These are phyloP conservation scores for Fistulinella staudtii DNA, from an alignment of 1,284 basidiomycete genomes.

Conservation along the genomic window DNA sequence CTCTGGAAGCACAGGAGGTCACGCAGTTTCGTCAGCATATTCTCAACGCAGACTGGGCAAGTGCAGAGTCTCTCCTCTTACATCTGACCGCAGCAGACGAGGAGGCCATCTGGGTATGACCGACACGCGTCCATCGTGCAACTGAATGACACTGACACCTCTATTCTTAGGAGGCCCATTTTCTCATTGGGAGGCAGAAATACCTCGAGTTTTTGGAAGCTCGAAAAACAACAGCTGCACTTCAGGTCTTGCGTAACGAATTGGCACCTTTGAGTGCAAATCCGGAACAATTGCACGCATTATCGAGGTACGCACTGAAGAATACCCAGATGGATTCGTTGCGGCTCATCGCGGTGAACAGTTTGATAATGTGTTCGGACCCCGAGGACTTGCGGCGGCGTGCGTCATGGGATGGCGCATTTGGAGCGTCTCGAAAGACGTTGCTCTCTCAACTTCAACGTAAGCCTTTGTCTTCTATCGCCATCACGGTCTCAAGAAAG, in stretches of 20 bases:
- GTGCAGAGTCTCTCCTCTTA: slow-evolving; percentile 71
- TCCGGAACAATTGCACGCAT: slow-evolving; percentile 72
- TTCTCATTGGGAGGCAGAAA: slow-evolving; percentile 91
- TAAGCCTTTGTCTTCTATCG: slow-evolving; percentile 37
- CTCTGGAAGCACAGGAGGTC: slow-evolving; percentile 77
- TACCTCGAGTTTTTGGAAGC: slow-evolving; percentile 93
- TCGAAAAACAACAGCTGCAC: slow-evolving; percentile 75
- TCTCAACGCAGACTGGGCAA: slow-evolving; percentile 79
- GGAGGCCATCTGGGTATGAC: slow-evolving; percentile 61
- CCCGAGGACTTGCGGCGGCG: slow-evolving; percentile 78
- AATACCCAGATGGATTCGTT: background rate
- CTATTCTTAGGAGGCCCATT: slow-evolving; percentile 66
- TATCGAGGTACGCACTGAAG: slow-evolving; percentile 67
- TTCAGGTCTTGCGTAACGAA: slow-evolving; percentile 84
- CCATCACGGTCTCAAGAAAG: background rate
- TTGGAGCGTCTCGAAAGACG: slow-evolving; percentile 71
- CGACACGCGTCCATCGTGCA: slow-evolving; percentile 11
- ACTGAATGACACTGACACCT: slow-evolving; percentile 18
- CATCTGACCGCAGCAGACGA: slow-evolving; percentile 65
- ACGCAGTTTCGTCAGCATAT: slow-evolving; percentile 81
- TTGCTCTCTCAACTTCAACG: slow-evolving; percentile 83
- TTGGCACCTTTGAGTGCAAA: slow-evolving; percentile 78
- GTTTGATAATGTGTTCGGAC: slow-evolving; percentile 87
- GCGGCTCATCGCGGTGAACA: slow-evolving; percentile 32
- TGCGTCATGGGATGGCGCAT: slow-evolving; percentile 88